phyloP scores from a whole-genome alignment of 2,329 filamentous ascomycete species.

The Arachnomyces sp. region DNA sequence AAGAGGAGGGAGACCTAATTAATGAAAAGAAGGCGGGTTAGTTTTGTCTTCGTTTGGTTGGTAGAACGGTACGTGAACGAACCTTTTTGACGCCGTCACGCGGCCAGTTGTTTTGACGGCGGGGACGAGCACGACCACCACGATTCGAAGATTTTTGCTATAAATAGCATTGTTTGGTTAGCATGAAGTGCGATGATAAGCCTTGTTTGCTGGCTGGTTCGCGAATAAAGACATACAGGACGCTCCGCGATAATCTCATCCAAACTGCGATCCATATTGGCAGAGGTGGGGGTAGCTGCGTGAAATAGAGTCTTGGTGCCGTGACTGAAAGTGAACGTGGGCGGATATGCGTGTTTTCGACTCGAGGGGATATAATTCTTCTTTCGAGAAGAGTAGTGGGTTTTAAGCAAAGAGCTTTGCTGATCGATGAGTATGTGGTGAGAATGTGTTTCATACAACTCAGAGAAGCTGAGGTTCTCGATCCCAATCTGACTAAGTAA shows the following conservation, averaged over 20 bases:
- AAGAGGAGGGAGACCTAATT: slow-evolving; percentile 39
- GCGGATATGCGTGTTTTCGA: too few species aligned
- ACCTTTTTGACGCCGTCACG: slow-evolving; percentile 92
- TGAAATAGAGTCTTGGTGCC: too few species aligned
- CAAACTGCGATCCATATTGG: slow-evolving; percentile 55
- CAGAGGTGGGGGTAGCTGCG: not conserved
- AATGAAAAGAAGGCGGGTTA: slow-evolving; percentile 11
- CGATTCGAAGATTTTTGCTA: slow-evolving; percentile 18
- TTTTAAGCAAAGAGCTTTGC: too few species aligned
- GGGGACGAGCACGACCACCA: slow-evolving; percentile 29
- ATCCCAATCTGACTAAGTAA: too few species aligned
- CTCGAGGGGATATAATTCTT: too few species aligned
- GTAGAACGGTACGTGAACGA: slow-evolving; percentile 13
- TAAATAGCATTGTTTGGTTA: not conserved
- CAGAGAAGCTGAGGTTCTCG: too few species aligned
- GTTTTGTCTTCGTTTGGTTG: slow-evolving; percentile 3
- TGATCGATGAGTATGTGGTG: too few species aligned
- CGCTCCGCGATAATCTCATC: slow-evolving; percentile 58
- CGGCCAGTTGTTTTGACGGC: slow-evolving; percentile 50
- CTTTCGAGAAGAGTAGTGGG: too few species aligned
- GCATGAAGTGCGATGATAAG: not conserved
- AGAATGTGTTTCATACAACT: too few species aligned
- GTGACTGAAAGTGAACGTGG: too few species aligned
- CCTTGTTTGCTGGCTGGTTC: not conserved
- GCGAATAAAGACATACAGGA: slow-evolving; percentile 38